Percentiles rank a stretch among this genome's conserved stretches.
Conservation (phyloP, 345 rosid genomes). For the Eucalyptus virginea region DNA sequence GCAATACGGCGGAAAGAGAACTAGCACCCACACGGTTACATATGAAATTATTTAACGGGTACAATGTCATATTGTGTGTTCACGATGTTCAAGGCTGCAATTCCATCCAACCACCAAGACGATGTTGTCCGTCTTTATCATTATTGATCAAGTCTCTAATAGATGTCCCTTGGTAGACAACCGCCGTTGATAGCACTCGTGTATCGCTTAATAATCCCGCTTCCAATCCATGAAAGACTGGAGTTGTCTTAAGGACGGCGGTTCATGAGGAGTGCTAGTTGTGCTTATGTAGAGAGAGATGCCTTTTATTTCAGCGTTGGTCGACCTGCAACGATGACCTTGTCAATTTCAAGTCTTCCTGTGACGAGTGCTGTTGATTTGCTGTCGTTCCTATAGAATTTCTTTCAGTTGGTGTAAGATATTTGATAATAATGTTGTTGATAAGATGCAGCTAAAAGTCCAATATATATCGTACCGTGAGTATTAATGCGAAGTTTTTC, state of each 20-base stretch:
- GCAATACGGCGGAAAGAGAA: not conserved
- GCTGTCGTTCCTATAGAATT: not conserved
- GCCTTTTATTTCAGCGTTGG: not conserved
- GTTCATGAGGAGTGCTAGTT: not conserved
- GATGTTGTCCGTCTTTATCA: no score
- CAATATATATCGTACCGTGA: no score
- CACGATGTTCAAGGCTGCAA: no score
- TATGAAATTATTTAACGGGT: not conserved
- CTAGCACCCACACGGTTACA: not conserved
- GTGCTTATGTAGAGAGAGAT: not conserved
- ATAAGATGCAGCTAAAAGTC: no score
- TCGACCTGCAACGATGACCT: not conserved
- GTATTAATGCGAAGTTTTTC: no score
- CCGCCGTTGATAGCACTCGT: not conserved
- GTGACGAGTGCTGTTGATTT: no score
- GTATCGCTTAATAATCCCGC: not conserved
- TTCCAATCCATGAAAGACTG: not conserved
- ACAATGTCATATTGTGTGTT: no score
- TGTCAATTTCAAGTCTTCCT: not conserved
- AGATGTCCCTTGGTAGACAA: not conserved
- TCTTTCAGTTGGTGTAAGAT: not conserved
- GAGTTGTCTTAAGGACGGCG: not conserved
- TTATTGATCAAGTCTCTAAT: no score
- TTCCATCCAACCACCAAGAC: no score
- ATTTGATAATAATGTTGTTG: no score